A percentile compares a stretch with the other conserved stretches of the same genome.
These are phyloP conservation scores for Ambrosiella xylebori DNA, from an alignment of 2,329 filamentous ascomycete species.

Conservation along the genomic window DNA sequence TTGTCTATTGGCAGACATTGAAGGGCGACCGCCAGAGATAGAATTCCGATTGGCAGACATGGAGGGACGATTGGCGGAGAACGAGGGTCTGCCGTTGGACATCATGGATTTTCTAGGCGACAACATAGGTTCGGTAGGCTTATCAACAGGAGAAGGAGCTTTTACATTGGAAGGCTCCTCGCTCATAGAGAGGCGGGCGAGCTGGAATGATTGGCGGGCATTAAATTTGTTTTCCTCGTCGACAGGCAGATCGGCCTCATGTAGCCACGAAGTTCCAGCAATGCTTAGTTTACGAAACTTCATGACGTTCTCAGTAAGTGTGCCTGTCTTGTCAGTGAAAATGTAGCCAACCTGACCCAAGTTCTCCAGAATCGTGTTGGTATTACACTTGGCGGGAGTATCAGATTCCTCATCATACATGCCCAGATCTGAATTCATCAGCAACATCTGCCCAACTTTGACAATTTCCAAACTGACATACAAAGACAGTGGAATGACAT, in stretches of 20 bases:
- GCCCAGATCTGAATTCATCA: slow-evolving; percentile 63
- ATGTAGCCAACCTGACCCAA: slow-evolving; percentile 78
- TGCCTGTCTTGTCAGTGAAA: slow-evolving; percentile 91
- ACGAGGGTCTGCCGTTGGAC: slow-evolving; percentile 8
- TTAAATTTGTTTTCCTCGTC: slow-evolving; percentile 12
- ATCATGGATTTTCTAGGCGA: slow-evolving; percentile 15
- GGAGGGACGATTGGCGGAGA: slow-evolving; percentile 14
- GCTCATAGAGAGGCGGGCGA: slow-evolving; percentile 9
- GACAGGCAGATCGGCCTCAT: slow-evolving; percentile 48
- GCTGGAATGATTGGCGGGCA: slow-evolving; percentile 9
- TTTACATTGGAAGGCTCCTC: slow-evolving; percentile 13
- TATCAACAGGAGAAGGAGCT: slow-evolving; percentile 19
- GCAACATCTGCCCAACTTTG: slow-evolving; percentile 61
- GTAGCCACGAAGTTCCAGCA: slow-evolving; percentile 75
- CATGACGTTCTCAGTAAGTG: slow-evolving; percentile 88
- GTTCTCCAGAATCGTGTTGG: slow-evolving; percentile 89
- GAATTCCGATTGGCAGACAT: slow-evolving; percentile 6
- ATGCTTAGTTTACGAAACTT: slow-evolving; percentile 86
- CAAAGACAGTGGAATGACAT: slow-evolving; percentile 75
- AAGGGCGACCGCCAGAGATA: slow-evolving; percentile 13
- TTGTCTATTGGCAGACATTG: slow-evolving; percentile 19
- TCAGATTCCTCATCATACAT: slow-evolving; percentile 81
- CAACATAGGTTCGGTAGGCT: slow-evolving; percentile 15
- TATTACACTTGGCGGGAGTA: slow-evolving; percentile 76
- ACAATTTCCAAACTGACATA: slow-evolving; percentile 84